Percentiles rank a stretch among this genome's conserved stretches.
Conservation (phyloP, 352 stramenopile genomes). For the Achlya hypogyna region DNA sequence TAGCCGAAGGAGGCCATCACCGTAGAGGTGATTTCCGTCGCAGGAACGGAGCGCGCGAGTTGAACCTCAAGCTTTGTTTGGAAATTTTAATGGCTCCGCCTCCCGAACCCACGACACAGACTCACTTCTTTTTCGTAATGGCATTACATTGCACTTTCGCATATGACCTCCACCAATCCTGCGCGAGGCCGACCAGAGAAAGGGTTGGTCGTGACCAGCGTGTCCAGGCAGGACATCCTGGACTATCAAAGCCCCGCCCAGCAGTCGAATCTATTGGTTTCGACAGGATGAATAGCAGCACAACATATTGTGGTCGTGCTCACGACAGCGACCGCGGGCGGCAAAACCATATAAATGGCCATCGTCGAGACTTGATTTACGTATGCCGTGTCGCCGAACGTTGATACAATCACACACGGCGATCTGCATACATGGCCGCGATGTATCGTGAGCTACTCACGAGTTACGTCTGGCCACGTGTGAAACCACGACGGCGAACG, state of each 20-base stretch:
- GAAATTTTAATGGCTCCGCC: background rate
- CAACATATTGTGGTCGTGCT: background rate
- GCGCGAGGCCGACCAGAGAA: too few relatives aligned
- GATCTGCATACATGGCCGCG: background rate
- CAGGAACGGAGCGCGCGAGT: background rate
- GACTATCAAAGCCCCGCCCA: too few relatives aligned
- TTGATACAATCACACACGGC: background rate
- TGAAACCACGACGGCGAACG: too few relatives aligned
- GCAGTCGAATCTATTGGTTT: too few relatives aligned
- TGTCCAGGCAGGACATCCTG: too few relatives aligned
- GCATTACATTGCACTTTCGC: background rate
- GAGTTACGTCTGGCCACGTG: background rate
- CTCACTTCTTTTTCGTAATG: slow-evolving; percentile 7
- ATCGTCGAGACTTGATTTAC: background rate
- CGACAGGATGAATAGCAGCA: too few relatives aligned
- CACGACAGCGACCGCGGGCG: background rate
- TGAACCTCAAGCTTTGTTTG: background rate
- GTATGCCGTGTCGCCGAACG: background rate
- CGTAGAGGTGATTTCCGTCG: slow-evolving; percentile 6
- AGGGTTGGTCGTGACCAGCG: too few relatives aligned
- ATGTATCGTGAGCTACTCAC: background rate
- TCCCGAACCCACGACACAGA: slow-evolving; percentile 11
- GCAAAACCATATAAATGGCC: too few relatives aligned
- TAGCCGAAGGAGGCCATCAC: background rate
- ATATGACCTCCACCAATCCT: background rate